These are phyloP conservation scores for Neocallimastix lanati DNA, from an alignment of 192 early-diverging fungal genomes.

Conservation along the genomic window DNA sequence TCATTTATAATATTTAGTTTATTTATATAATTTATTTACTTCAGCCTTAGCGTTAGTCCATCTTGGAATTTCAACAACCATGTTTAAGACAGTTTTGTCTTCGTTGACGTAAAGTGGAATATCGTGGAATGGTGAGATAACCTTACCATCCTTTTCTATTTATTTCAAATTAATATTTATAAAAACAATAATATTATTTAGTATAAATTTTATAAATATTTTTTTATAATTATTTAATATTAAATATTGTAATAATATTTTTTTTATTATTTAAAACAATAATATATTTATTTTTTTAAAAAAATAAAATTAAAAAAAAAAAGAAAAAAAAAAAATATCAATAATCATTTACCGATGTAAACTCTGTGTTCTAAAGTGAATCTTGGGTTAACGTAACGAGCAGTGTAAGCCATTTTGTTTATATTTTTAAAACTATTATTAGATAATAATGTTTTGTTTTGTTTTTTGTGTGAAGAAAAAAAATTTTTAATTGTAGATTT, in stretches of 20 bases:
- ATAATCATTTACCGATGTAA: constrained; percentile 45
- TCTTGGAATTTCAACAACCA: constrained; percentile 95
- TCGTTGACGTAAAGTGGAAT: constrained; percentile 87
- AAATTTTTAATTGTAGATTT: not conserved
- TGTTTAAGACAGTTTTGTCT: constrained; percentile 85
- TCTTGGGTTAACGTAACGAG: not conserved
- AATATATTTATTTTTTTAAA: too few species aligned
- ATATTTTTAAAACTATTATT: not conserved
- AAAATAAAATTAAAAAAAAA: too few species aligned
- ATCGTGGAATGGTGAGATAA: constrained; percentile 91
- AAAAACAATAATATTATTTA: too few species aligned
- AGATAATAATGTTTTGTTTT: not conserved
- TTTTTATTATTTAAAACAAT: too few species aligned
- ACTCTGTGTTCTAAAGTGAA: constrained; percentile 74
- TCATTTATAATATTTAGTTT: too few species aligned
- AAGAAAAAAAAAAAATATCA: too few species aligned
- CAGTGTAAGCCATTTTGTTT: not conserved
- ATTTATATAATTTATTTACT: too few species aligned
- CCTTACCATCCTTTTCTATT: constrained; percentile 62
- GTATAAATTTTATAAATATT: too few species aligned
- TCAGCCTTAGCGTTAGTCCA: constrained; percentile 99
- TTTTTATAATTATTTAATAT: too few species aligned
- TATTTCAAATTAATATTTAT: constrained; percentile 9
- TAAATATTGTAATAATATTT: too few species aligned
- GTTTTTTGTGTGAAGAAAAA: not conserved